Percentiles rank a stretch among this genome's conserved stretches.
Evolutionary conservation across 176 grass and related monocot species (phyloP).

Genomic region (Zoysia japonica): DNA sequence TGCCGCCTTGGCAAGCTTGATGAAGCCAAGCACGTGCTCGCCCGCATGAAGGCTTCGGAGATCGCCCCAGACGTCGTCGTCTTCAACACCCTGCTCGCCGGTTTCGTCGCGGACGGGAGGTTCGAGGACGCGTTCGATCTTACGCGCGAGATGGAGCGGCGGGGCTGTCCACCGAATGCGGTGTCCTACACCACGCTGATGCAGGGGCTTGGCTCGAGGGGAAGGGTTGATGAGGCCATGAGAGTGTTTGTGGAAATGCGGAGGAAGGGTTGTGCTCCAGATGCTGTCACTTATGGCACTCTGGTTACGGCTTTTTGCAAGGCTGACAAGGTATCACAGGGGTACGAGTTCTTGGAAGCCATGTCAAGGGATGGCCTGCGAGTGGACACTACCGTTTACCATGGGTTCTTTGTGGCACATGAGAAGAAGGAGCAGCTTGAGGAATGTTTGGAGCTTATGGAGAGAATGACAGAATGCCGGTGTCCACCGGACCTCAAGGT

Average conservation of each 20-base stretch:
- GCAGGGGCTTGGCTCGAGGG: conserved; percentile 74
- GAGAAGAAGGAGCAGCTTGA: conserved; percentile 88
- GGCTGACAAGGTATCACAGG: conserved; percentile 62
- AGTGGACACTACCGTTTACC: conserved; percentile 62
- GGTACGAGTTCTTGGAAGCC: conserved; percentile 71
- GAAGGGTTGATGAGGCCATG: conserved; percentile 83
- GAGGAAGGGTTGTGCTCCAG: conserved; percentile 60
- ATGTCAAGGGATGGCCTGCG: conserved; percentile 64
- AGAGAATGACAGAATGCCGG: conserved; percentile 64
- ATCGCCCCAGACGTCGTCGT: conserved; percentile 79
- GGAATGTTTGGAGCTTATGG: conserved; percentile 86
- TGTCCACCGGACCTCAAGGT: conserved; percentile 58
- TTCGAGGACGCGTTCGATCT: conserved; percentile 86
- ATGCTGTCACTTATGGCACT: conserved; percentile 70
- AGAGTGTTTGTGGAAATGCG: conserved; percentile 95
- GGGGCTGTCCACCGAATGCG: conserved; percentile 65
- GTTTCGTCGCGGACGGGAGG: conserved; percentile 68
- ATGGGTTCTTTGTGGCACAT: conserved; percentile 63
- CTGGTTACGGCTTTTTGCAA: conserved; percentile 79
- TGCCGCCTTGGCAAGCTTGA: conserved; percentile 85
- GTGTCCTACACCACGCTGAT: conserved; percentile 95
- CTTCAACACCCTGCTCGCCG: conserved; percentile 90
- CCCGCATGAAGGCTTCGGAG: conserved; percentile 67
- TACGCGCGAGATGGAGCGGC: conserved; percentile 68
- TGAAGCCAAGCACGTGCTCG: conserved; percentile 86